Conservation (phyloP, 495 filamentous ascomycete genomes). For the Neurospora intermedia region DNA sequence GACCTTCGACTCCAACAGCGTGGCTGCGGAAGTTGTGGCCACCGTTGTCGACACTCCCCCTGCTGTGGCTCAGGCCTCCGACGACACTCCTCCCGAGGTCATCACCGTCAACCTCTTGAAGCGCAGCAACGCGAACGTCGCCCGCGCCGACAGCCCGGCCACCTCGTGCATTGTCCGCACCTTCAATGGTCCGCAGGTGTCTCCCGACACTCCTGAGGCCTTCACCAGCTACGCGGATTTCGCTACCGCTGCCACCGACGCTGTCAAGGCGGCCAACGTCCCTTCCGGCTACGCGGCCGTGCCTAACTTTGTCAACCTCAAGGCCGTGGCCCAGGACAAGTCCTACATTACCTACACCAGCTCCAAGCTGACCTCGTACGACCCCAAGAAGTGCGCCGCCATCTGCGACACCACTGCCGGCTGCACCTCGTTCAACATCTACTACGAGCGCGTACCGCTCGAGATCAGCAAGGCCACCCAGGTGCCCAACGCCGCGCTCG, state of each 20-base stretch:
- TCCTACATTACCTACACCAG: constrained; percentile 10
- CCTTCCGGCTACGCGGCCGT: constrained; percentile 7
- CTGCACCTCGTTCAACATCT: constrained; percentile 12
- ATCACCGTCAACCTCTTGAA: background rate
- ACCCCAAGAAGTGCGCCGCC: constrained; percentile 7
- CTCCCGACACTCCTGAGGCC: constrained; percentile 1
- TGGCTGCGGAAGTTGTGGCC: background rate
- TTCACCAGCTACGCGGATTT: constrained; percentile 2
- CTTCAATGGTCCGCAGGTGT: constrained; percentile 11
- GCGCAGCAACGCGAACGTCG: background rate
- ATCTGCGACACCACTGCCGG: constrained; percentile 2
- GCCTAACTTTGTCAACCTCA: constrained; percentile 7
- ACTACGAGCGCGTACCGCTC: constrained; percentile 12
- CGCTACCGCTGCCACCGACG: background rate
- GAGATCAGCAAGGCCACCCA: constrained; percentile 8
- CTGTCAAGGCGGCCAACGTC: background rate
- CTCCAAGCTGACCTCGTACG: constrained; percentile 5
- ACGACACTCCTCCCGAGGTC: background rate
- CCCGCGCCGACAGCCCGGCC: background rate
- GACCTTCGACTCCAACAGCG: background rate
- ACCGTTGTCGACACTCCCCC: background rate
- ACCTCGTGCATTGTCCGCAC: constrained; percentile 6
- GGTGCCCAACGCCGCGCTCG: constrained; percentile 4
- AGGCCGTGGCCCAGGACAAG: constrained; percentile 3
- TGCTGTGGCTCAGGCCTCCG: background rate